A percentile compares a stretch with the other conserved stretches of the same genome.
Conservation (phyloP, 352 stramenopile genomes). For the Phytopythium vexans region DNA sequence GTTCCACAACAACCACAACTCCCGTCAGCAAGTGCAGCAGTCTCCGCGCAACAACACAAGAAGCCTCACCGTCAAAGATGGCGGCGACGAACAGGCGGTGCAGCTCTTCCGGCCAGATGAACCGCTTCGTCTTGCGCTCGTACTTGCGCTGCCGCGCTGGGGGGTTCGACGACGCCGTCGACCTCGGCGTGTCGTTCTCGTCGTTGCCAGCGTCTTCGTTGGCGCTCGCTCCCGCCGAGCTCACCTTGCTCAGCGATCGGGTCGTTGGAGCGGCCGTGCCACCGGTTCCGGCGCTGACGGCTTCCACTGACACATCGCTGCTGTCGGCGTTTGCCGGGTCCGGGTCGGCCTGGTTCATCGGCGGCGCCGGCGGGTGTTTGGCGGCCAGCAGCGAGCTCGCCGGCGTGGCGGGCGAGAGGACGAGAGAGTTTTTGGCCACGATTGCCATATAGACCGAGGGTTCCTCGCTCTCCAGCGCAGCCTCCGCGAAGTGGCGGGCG, state of each 20-base stretch:
- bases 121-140: conserved; percentile 85
- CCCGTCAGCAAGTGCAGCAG: neutral
- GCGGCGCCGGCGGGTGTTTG: conserved; percentile 1
- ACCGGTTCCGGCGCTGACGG: neutral
- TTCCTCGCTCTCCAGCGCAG: neutral
- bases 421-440: conserved; percentile 4
- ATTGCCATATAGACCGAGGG: conserved; percentile 3
- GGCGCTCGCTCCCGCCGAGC: conserved; percentile 18
- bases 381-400: conserved; percentile 1
- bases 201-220: conserved; percentile 4
- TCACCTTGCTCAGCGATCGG: conserved; percentile 11
- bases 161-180: conserved; percentile 2
- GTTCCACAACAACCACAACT: neutral
- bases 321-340: conserved; percentile 1
- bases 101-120: conserved; percentile 86
- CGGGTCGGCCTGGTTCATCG: conserved; percentile 5
- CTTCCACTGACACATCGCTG: conserved; percentile 1
- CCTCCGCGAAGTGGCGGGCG: too few species aligned
- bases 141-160: conserved; percentile 72
- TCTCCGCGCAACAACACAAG: conserved; percentile 2
- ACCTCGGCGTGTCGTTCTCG: conserved; percentile 13
- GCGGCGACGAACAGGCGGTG: conserved; percentile 85
- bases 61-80: conserved; percentile 77
- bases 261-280: neutral
- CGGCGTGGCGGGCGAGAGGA: conserved; percentile 2